Base-by-base conservation (phyloP, 306 rosid species). In the Cucurbita moschata region DNA sequence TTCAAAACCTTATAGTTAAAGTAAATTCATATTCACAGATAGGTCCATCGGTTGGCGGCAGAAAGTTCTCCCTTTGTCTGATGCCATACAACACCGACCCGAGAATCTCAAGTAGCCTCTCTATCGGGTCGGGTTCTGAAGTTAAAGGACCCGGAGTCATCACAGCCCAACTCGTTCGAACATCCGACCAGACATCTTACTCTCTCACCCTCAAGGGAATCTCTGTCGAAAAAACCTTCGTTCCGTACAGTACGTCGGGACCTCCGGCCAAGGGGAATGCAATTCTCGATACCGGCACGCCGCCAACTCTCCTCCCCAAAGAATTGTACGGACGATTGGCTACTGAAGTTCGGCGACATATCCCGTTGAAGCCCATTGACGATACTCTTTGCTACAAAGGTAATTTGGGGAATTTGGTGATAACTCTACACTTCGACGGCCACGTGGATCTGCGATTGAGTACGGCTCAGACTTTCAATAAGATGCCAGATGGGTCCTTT, bases 21-120 rank as follows among this genome's bases (percentile, higher is more conserved):
- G 53, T 55, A 55, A 55, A 55, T 47, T 47, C 13, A 38, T 10
- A 57, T 14, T 12, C 0, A 5, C 44, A 60, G 44, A 1, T 90
- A 42, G 64, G 30, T 35, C 7, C 85, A 7, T 72, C 83, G 0
- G 77, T 83, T 1, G 71, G 3, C 0, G 84, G 79, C 0, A 90
- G 46, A 61, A 61, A 83, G 39, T 90, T 90, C 62, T 85, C 91
- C 0, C 77, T 86, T 55, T 90, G 96, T 60, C 80, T 90, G 73
- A 39, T 75, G 8, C 83, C 93, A 1, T 0, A 49, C 0, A 7
- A 13, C 1, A 46, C 71, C 14, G 3, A 23, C 0, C 4, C 18
- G 0, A 18, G 51, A 2, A 12, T 1, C 0, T 38, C 81, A 4
- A 81, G 85, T 66, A 70, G 16, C 21, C 4, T 78, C 14, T 59